Base-by-base conservation (phyloP, 2,329 filamentous ascomycete species). In the Aspergillus sp. region DNA sequence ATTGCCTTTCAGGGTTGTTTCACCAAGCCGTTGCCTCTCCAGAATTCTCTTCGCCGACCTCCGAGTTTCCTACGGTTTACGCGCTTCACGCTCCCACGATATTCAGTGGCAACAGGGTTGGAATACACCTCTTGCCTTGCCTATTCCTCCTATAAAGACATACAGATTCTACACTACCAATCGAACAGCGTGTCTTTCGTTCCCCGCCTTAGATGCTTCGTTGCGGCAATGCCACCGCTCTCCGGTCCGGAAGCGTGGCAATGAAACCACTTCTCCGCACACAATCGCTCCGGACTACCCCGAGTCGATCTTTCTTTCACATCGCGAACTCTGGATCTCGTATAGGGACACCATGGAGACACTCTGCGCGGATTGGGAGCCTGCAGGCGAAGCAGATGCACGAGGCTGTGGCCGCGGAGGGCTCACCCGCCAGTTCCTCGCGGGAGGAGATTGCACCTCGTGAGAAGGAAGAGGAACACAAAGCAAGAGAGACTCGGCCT, bases 141-240 rank as follows among this genome's bases (percentile, higher is more conserved):
- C 8, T 5, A 21, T 39, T 8, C 1, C 10, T 10, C n/a, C 21
- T 28, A 13, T 28, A 4, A 15, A 28, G 5, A 13, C 28, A 9
- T 8, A 2, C 13, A 8, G 15, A 28, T 3, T 8, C 3, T 10
- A 23, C 13, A 17, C 5, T 5, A 48, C 21, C 3, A 39, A 36
- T 63, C 65, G 66, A 67, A 70, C 9, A 21, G 17, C 65, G 59
- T 36, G 59, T 62, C 50, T 63, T 57, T 39, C 56, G 55, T 65
- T 8, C n/a, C 5, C 1, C 15, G n/a, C 13, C 28, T 30, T 69
- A 62, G 52, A 65, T 67, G 63, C 67, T 67, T 63, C 63, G 60
- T 47, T 63, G 63, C 53, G 64, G 53, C 55, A 63, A 69, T 69
- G 64, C 52, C 51, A 57, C 52, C 58, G 64, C 64, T 49, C 55